Evolutionary conservation across 1,284 basidiomycete species (phyloP).

Genomic region (Ustilago loliicola): DNA sequence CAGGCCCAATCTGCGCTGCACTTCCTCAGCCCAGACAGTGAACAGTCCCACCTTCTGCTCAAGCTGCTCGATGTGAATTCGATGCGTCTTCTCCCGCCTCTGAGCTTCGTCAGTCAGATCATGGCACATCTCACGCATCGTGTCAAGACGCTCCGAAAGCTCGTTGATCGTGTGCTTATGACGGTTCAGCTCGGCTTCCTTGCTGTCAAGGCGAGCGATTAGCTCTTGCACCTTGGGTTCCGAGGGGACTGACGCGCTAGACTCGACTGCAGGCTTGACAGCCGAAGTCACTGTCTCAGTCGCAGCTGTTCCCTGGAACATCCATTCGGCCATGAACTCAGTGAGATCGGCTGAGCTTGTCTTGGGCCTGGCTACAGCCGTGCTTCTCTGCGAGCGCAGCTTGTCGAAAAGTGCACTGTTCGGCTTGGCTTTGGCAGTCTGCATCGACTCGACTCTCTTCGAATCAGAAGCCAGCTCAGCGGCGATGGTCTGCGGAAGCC

Average conservation of each 20-base stretch:
- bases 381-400: constrained; percentile 21
- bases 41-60: constrained; percentile 46
- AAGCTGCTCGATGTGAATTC: constrained; percentile 42
- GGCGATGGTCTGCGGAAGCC: constrained; percentile 2
- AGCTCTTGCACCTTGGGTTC: constrained; percentile 2
- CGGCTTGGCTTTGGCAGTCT: constrained; percentile 12
- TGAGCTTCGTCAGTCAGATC: constrained; percentile 44
- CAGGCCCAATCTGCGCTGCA: constrained; percentile 41
- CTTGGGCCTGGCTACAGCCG: background rate
- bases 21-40: constrained; percentile 48
- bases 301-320: constrained; percentile 11
- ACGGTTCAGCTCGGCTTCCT: constrained; percentile 22
- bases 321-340: constrained; percentile 35
- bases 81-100: constrained; percentile 36
- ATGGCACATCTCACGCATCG: constrained; percentile 40
- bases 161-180: constrained; percentile 23
- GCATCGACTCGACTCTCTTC: background rate
- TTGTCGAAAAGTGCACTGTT: constrained; percentile 26
- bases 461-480: background rate
- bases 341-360: constrained; percentile 10
- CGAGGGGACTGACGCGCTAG: background rate
- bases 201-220: constrained; percentile 16
- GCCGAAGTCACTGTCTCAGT: background rate
- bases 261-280: background rate
- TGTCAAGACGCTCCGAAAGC: constrained; percentile 34